Evolutionary conservation across 139 green algal species (phyloP), one percentile per base, ranked within the genome.

Genomic region (Ettlia oleoabundans): DNA sequence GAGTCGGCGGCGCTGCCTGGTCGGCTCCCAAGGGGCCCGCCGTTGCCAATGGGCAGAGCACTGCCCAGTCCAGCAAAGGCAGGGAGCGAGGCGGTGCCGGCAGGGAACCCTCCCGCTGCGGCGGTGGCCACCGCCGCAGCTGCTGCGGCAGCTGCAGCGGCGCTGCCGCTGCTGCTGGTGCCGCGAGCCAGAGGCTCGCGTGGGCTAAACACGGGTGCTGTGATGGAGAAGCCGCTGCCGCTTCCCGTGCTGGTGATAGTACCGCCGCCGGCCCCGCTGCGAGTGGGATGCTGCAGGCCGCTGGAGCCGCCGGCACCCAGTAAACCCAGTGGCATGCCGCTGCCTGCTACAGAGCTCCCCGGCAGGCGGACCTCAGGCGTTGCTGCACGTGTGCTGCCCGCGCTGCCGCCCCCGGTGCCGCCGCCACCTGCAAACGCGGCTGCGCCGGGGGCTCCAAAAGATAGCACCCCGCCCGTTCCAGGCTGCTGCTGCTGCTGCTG

Each of bases 381-480:
- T 0, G 28, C 58, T n/a, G 58, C 3, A 3, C 75, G 75, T 0
- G 58, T 69, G 26, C 55, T 61, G 38, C 9, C 15, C 0, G 26
- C 58, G 74, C 55, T 70, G 26, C 55, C 38, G 38, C 9, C 15
- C 0, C 21, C 58, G 74, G 37, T 70, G 74, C 74, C 35, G 67
- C 67, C 24, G 53, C n/a, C 35, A 33, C 52, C 55, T 40, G 74
- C 72, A 79, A 81, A 81, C 4, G 74, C 74, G 3, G 74, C 55
- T 15, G 74, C 55, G 28, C 74, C 74, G 10, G 74, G 74, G 6
- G 74, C 74, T n/a, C 74, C 74, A 33, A 81, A 81, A 5, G 74
- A 69, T 55, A 81, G 74, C 53, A 81, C 26, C 4, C 74, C 28
- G 10, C 74, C 74, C 1, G 38, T 24, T n/a, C 55, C 74, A 15